These are phyloP conservation scores for Phytophthora citricola DNA, from an alignment of 352 stramenopile species.

Conservation along the genomic window DNA sequence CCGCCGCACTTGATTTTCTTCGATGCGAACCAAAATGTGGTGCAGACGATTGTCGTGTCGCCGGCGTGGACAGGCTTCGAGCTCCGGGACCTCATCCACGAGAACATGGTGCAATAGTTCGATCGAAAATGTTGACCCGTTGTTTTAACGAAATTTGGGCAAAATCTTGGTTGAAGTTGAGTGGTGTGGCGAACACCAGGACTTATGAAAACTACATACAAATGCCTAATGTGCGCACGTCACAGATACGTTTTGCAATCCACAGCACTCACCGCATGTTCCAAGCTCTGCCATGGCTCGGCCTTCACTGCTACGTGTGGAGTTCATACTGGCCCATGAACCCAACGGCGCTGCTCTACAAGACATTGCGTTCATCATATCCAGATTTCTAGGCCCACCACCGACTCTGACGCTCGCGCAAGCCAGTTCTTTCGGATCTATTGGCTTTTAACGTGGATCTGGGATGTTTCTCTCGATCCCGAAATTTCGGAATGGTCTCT, in stretches of 20 bases:
- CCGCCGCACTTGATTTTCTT: conserved; percentile 55
- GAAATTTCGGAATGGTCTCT: too few species aligned
- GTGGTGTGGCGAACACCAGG: not conserved
- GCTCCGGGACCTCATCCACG: conserved; percentile 41
- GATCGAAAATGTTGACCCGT: not conserved
- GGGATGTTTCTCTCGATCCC: not conserved
- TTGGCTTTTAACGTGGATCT: conserved; percentile 3
- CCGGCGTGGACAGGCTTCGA: conserved; percentile 53
- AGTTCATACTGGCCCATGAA: too few species aligned
- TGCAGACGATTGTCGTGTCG: conserved; percentile 38
- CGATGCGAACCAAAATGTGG: conserved; percentile 36
- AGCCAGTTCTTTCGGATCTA: not conserved
- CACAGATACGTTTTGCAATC: too few species aligned
- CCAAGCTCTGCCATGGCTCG: too few species aligned
- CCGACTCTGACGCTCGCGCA: not conserved
- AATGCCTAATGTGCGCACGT: too few species aligned
- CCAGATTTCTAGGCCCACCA: not conserved
- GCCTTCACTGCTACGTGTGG: too few species aligned
- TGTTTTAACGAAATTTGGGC: too few species aligned
- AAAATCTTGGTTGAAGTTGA: not conserved
- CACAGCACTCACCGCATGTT: too few species aligned
- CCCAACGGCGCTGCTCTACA: not conserved
- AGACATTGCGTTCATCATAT: not conserved
- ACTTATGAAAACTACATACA: too few species aligned
- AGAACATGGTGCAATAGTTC: conserved; percentile 5